Evolutionary conservation across 257 asterid species (phyloP), one percentile per base, ranked within the genome.

Genomic region (Przewalskia tangutica): DNA sequence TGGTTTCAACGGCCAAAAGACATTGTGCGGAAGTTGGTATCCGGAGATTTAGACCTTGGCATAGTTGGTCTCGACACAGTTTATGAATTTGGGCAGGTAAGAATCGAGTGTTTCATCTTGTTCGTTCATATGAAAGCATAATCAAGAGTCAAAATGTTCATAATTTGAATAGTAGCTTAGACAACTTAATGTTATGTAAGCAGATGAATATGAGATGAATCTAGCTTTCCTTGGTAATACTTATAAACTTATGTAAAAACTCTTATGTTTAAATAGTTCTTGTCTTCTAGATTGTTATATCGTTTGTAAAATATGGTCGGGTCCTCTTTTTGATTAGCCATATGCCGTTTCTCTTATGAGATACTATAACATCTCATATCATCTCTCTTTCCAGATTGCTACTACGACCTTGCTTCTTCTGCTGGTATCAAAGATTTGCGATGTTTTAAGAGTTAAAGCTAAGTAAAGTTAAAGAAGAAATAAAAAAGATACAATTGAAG

Each of bases 1-100:
- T 95, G 99, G 99, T 94, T 89, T 90, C 99, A 95, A 86, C 95
- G 99, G 89, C 99, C 98, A 44, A 95, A 95, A 87, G 99, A 95
- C 77, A 88, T 95, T 5, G 98, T 95, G 82, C 89, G 99, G 86
- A 95, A 94, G 87, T 88, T 95, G 89, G 90, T 89, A 17, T 91
- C 98, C 6, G 99, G 99, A 89, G 98, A 95, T 90, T 84, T 95
- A 81, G 99, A 95, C 89, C 97, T 95, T 82, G 99, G 99, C 80
- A 91, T 95, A 84, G 99, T 95, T 84, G 99, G 99, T 82, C 86
- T 95, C 86, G 99, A 95, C 87, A 95, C 90, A 56, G 90, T 95
- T 18, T 78, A 55, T 48, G 99, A 95, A 88, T 86, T 79, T 79
- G 99, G 99, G 40, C 97, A 92, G 97, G 99, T 95, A 84, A 81